Base-by-base conservation (phyloP, 306 rosid genomes). In the Castanea mollissima region DNA sequence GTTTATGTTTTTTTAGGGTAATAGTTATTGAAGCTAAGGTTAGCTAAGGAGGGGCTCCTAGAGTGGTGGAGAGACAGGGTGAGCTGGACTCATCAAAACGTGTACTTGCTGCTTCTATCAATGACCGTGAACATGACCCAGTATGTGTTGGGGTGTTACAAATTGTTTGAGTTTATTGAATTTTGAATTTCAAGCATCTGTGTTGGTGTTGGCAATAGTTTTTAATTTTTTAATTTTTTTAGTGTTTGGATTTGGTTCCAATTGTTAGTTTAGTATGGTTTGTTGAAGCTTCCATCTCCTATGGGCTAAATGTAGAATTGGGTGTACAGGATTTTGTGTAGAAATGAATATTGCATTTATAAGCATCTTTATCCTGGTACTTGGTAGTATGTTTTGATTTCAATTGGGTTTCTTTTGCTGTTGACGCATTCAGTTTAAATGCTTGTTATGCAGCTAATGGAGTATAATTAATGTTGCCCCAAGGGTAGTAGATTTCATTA, bases 21-120 rank as follows among this genome's bases (percentile, higher is more conserved):
- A 41, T 71, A 96, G 99, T 93, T 78, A 55, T 90, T 78, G 94
- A 96, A 83, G 86, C 87, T 21, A 96, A 92, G 74, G 85, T 81
- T 2, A 81, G 76, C 31, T 84, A 90, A 78, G 84, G 86, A 34
- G 92, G 83, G 54, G 44, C 69, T 67, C 89, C 97, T 0, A 86
- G 74, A 59, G 85, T 91, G 3, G 95, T 94, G 2, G 97, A 94
- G 72, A 84, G 89, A 20, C 92, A 97, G 99, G 97, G 99, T 12
- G 91, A 91, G 4, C 96, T 92, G 1, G 87, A 93, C 51, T 58
- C 92, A 23, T 80, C 97, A 1, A 91, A 89, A 57, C 84, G 80
- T 14, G 87, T 89, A 27, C 77, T 80, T 6, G 87, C 97, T 14
- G 88, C 90, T 72, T 96, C 98, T n/a, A 79, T 88, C 74, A 83